A percentile compares a stretch with the other conserved stretches of the same genome.
Conservation (phyloP, 495 filamentous ascomycete species). For the Neurospora sp. region DNA sequence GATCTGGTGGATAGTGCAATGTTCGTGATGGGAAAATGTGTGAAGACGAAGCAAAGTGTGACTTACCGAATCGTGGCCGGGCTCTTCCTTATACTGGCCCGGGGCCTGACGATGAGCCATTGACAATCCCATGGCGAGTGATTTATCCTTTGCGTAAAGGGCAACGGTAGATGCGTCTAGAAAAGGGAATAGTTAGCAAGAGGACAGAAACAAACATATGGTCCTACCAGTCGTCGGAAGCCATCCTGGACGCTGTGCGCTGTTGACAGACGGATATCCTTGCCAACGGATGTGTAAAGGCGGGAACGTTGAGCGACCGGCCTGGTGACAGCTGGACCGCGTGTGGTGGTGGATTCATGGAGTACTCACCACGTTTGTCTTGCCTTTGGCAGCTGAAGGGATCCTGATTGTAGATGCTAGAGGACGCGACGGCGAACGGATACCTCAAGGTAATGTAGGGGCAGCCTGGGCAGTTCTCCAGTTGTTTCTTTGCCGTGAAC, state of each 20-base stretch:
- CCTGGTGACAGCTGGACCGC: not conserved
- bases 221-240: not conserved
- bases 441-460: not conserved
- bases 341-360: not conserved
- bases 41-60: constrained; percentile 4
- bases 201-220: not conserved
- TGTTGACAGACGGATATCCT: not conserved
- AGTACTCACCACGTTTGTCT: not conserved
- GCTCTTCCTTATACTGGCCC: constrained; percentile 28
- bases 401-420: not conserved
- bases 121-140: constrained; percentile 23
- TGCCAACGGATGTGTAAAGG: not conserved
- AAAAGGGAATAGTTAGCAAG: not conserved
- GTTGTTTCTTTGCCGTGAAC: not conserved
- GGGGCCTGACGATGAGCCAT: constrained; percentile 32
- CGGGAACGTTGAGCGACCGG: not conserved
- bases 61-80: constrained; percentile 29
- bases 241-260: not conserved
- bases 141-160: not conserved
- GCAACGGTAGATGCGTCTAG: not conserved
- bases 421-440: not conserved
- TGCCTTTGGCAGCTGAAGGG: not conserved
- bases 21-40: not conserved
- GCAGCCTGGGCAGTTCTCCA: not conserved
- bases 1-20: not conserved